Evolutionary conservation across 2,329 filamentous ascomycete genomes (phyloP).

Genomic region (Nemania diffusa): DNA sequence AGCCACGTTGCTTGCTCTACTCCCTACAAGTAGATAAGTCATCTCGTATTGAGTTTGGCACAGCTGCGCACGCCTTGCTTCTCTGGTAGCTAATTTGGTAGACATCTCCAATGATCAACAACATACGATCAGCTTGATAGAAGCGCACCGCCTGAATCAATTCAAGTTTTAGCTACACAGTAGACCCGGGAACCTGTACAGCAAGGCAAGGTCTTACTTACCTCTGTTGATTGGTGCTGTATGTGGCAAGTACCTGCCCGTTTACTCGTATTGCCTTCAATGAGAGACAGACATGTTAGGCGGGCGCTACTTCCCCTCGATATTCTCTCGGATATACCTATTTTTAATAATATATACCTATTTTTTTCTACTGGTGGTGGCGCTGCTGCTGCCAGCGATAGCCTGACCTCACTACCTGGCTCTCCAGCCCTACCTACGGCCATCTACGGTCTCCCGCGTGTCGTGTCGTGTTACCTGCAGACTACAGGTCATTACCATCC

Average conservation of each 20-base stretch:
- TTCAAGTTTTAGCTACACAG: conserved; percentile 6
- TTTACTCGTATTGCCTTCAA: neutral
- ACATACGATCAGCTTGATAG: conserved; percentile 17
- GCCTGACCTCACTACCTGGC: neutral
- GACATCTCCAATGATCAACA: conserved; percentile 7
- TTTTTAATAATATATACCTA: neutral
- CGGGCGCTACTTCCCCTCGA: neutral
- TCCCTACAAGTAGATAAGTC: conserved; percentile 13
- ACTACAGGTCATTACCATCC: neutral
- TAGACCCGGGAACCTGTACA: conserved; percentile 11
- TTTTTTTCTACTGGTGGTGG: neutral
- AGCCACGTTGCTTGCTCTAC: conserved; percentile 33
- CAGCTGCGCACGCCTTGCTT: conserved; percentile 27
- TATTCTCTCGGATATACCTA: neutral
- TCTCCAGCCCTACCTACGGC: conserved; percentile 2
- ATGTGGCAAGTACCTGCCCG: neutral
- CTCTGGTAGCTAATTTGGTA: conserved; percentile 29
- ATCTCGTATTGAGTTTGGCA: conserved; percentile 34
- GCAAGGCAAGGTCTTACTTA: neutral
- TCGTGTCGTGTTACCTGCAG: conserved; percentile 7
- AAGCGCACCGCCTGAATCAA: conserved; percentile 7
- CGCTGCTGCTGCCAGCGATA: conserved; percentile 7
- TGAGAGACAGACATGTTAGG: neutral
- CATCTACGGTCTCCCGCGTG: neutral
- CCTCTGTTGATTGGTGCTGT: neutral